Base-by-base conservation (phyloP, 2,329 filamentous ascomycete species). In the Macroventuria anomochaeta region DNA sequence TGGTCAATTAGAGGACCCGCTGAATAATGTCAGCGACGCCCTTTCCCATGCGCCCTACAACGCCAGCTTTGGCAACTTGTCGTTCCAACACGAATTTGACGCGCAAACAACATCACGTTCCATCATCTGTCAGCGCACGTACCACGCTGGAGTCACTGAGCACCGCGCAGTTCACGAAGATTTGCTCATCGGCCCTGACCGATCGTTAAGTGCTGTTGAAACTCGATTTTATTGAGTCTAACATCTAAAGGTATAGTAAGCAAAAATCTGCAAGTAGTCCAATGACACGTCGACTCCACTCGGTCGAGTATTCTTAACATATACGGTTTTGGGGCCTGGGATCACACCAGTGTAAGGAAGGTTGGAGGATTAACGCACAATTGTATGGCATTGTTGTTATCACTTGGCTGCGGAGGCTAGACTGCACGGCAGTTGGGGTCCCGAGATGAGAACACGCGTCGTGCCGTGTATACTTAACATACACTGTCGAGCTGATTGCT, bases 221-320 rank as follows among this genome's bases (percentile, higher is more conserved):
- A 40, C 51, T 51, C 47, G 40, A 29, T 36, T 55, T 62, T 39
- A 58, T 60, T 53, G 56, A 58, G 53, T 53, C 59, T 61, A 61
- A 52, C 58, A 67, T 48, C 58, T 59, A 60, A 59, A 36, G 59
- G 59, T 46, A 60, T 67, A 64, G 64, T 37, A 34, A 39, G 44
- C 43, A 64, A 66, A 64, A 61, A 60, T 65, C 41, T 64, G 56
- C 58, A 61, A 38, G 26, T 21, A 44, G 48, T 20, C 43, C 55
- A 61, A 60, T 63, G 53, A 67, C 60, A 65, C 49, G 26, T 12
- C 20, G 55, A 50, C 64, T 62, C 68, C 66, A 70, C 65, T 52
- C 37, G 37, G 13, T 52, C 57, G 58, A 58, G 49, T 60, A 53
- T 40, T 49, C 50, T 29, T 58, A 20, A 56, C 52, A 21, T 58